Evolutionary conservation across 495 filamentous ascomycete genomes (phyloP).

Genomic region (Trichoderma erinaceum): DNA sequence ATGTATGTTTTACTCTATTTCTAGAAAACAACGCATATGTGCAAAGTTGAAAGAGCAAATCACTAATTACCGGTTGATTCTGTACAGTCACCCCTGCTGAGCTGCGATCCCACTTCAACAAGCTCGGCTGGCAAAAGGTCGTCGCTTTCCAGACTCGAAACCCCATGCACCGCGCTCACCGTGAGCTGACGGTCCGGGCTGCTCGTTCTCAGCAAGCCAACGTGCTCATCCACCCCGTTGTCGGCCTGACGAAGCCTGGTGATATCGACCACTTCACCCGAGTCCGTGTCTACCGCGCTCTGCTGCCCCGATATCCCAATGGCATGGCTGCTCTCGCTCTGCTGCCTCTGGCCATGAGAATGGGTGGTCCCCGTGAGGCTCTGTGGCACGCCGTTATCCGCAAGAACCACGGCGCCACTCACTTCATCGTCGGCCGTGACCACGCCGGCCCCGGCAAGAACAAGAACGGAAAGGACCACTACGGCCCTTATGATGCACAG

Average conservation of each 20-base stretch:
- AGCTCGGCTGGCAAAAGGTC: constrained; percentile 93
- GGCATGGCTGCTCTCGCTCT: constrained; percentile 98
- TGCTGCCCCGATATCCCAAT: constrained; percentile 95
- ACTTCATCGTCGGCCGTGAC: constrained; percentile 98
- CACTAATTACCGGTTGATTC: not conserved
- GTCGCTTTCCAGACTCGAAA: constrained; percentile 99
- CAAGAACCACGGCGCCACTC: constrained; percentile 97
- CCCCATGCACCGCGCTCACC: constrained; percentile 97
- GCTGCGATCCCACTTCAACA: constrained; percentile 93
- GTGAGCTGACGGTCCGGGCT: constrained; percentile 94
- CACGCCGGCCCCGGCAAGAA: constrained; percentile 97
- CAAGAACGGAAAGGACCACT: constrained; percentile 92
- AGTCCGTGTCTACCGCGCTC: constrained; percentile 94
- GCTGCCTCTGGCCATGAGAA: constrained; percentile 93
- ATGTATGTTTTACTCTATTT: constrained; percentile 52
- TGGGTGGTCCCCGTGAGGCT: constrained; percentile 96
- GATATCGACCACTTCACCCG: constrained; percentile 99
- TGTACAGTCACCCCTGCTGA: constrained; percentile 81
- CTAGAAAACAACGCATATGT: not conserved
- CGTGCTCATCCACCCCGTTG: constrained; percentile 97
- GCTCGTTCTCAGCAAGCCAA: constrained; percentile 93
- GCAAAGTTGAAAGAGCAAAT: not conserved
- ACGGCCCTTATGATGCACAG: constrained; percentile 98
- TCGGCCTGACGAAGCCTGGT: constrained; percentile 95
- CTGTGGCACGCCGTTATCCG: constrained; percentile 99